phyloP scores from a whole-genome alignment of 208 protist species.

The Leishmania gerbilli region DNA sequence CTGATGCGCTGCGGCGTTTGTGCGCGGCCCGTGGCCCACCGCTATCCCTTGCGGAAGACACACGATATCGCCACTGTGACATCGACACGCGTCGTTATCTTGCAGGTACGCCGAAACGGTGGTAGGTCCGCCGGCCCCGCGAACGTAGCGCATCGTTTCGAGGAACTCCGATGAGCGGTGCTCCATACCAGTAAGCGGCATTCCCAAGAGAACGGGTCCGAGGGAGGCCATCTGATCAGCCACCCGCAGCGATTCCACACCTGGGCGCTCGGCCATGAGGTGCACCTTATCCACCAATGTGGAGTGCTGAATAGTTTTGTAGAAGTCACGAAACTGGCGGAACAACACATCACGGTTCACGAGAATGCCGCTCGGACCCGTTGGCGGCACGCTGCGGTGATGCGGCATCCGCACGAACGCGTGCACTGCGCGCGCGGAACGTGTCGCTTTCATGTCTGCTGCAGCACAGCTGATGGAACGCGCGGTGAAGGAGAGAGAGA shows the following conservation, averaged over 20 bases:
- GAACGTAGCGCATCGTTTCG: constrained; percentile 90
- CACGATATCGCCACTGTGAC: constrained; percentile 90
- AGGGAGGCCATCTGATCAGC: constrained; percentile 83
- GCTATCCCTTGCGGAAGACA: constrained; percentile 83
- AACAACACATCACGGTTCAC: constrained; percentile 90
- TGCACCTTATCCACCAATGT: constrained; percentile 91
- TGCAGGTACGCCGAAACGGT: constrained; percentile 74
- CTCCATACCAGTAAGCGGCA: constrained; percentile 86
- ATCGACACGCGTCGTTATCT: constrained; percentile 84
- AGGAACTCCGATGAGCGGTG: constrained; percentile 86
- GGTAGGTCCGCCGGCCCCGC: constrained; percentile 75
- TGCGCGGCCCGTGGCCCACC: constrained; percentile 86
- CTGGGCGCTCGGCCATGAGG: constrained; percentile 82
- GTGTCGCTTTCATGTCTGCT: constrained; percentile 28
- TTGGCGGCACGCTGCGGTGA: constrained; percentile 77
- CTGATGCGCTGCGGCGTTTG: constrained; percentile 82
- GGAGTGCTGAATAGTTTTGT: constrained; percentile 85
- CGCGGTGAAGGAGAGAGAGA: neutral
- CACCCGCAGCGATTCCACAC: constrained; percentile 75
- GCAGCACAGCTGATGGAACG: neutral
- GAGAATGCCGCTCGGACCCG: constrained; percentile 85
- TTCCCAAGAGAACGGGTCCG: constrained; percentile 78
- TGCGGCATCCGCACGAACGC: constrained; percentile 89
- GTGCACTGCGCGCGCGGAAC: constrained; percentile 47
- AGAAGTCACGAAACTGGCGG: constrained; percentile 91